A percentile compares a stretch with the other conserved stretches of the same genome.
Conservation (phyloP, 768 basidiomycete genomes). For the Suillus tomentosus region DNA sequence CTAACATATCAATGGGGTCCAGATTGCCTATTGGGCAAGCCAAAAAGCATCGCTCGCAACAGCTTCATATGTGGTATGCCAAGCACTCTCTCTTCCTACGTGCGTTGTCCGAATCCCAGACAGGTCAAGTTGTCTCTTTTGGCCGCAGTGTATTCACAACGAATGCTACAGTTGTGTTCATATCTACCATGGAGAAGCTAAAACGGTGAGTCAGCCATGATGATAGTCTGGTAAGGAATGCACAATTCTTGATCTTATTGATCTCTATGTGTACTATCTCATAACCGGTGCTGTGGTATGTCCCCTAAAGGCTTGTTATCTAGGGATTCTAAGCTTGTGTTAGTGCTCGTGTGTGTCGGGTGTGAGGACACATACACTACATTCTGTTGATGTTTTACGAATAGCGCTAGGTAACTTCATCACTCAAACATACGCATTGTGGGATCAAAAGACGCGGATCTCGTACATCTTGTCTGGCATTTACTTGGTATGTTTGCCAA, state of each 20-base stretch:
- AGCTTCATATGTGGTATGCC: not conserved
- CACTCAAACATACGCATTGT: not conserved
- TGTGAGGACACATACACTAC: not conserved
- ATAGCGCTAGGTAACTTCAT: not conserved
- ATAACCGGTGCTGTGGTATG: not conserved
- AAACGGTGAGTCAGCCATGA: not conserved
- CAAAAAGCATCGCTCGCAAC: not conserved
- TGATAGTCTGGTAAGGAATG: not conserved
- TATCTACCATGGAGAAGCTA: not conserved
- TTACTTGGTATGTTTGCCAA: not conserved
- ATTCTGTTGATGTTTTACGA: not conserved
- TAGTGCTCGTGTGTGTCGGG: not conserved
- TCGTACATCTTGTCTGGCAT: not conserved
- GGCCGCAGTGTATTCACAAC: not conserved
- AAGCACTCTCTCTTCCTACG: not conserved
- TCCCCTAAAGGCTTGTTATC: not conserved
- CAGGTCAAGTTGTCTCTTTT: not conserved
- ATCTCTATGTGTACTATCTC: not conserved
- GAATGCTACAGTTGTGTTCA: not conserved
- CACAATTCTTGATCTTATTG: not conserved
- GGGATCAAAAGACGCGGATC: not conserved
- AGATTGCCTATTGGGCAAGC: not conserved
- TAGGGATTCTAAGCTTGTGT: not conserved
- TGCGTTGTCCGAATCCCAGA: not conserved
- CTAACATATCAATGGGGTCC: not conserved